Evolutionary conservation across 192 early-diverging fungal genomes (phyloP).

Genomic region (Backusella tarrabulga): DNA sequence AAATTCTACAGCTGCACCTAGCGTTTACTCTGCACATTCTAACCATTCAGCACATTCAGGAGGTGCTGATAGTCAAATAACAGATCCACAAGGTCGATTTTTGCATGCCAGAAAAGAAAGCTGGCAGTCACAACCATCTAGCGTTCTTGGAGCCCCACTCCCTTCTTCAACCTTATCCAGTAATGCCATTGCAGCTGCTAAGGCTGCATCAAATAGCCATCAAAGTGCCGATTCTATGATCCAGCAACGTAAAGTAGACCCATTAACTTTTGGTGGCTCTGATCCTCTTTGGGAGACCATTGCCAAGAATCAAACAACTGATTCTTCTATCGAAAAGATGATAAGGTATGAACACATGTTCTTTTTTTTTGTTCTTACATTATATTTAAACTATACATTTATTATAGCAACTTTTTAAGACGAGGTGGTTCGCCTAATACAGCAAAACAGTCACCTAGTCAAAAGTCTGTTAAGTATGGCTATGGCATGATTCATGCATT

Average conservation of each 20-base stretch:
- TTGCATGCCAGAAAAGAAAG: slow-evolving; percentile 9
- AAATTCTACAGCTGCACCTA: not conserved
- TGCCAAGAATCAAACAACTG: slow-evolving; percentile 29
- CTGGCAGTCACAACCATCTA: not conserved
- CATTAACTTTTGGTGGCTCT: slow-evolving; percentile 30
- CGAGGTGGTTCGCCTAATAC: slow-evolving; percentile 39
- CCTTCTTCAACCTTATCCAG: not conserved
- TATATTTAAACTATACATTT: not conserved
- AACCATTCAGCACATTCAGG: not conserved
- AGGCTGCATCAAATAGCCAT: not conserved
- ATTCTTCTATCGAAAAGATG: slow-evolving; percentile 32
- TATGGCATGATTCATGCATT: slow-evolving; percentile 38
- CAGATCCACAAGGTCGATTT: not conserved
- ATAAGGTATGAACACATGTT: slow-evolving; percentile 26
- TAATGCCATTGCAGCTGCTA: not conserved
- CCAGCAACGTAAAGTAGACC: slow-evolving; percentile 30
- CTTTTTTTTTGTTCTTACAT: not conserved
- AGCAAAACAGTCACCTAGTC: slow-evolving; percentile 29
- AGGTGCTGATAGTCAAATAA: not conserved
- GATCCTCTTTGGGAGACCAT: slow-evolving; percentile 39
- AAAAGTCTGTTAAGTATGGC: slow-evolving; percentile 26
- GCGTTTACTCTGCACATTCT: not conserved
- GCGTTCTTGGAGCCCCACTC: not conserved
- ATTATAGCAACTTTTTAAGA: slow-evolving; percentile 32
- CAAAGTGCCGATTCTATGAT: slow-evolving; percentile 10